These are phyloP conservation scores for Trifolium dubium DNA, from an alignment of 306 rosid species.

Conservation along the genomic window DNA sequence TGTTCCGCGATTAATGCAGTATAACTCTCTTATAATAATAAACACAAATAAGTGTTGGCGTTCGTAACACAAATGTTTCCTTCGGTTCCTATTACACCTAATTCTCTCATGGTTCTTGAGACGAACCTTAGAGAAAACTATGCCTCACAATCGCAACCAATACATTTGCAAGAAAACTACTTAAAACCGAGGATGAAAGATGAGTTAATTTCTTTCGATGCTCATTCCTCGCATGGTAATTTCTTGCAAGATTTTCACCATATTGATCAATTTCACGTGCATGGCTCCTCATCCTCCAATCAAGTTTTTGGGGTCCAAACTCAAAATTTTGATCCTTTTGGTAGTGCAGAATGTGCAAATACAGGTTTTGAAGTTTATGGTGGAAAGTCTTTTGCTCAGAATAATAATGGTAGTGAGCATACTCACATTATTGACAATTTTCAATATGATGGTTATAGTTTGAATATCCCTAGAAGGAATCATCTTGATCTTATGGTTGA, in stretches of 20 bases:
- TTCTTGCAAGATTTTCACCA: constrained; percentile 76
- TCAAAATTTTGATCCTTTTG: constrained; percentile 50
- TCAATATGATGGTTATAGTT: constrained; percentile 49
- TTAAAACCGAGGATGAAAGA: constrained; percentile 49
- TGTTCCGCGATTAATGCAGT: constrained; percentile 43
- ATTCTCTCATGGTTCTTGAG: constrained; percentile 61
- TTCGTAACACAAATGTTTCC: constrained; percentile 44
- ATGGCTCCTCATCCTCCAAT: constrained; percentile 60
- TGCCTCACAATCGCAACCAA: constrained; percentile 44
- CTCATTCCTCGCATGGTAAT: constrained; percentile 49
- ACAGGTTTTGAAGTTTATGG: constrained; percentile 48
- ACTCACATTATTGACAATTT: constrained; percentile 66
- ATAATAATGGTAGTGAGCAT: constrained; percentile 36
- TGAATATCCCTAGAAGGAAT: constrained; percentile 53
- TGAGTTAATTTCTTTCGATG: constrained; percentile 48
- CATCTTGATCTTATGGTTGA: constrained; percentile 46
- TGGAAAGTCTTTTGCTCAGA: constrained; percentile 56
- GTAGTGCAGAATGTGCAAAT: constrained; percentile 44
- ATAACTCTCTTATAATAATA: constrained; percentile 53
- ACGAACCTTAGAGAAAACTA: constrained; percentile 49
- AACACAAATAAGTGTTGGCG: constrained; percentile 38
- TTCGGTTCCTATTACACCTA: constrained; percentile 44
- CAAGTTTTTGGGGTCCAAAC: constrained; percentile 50
- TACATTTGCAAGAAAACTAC: constrained; percentile 49
- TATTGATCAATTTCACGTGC: constrained; percentile 53